A percentile compares a stretch with the other conserved stretches of the same genome.
These are phyloP conservation scores for Uncinocarpus reesii DNA, from an alignment of 2,329 filamentous ascomycete species.

Conservation along the genomic window DNA sequence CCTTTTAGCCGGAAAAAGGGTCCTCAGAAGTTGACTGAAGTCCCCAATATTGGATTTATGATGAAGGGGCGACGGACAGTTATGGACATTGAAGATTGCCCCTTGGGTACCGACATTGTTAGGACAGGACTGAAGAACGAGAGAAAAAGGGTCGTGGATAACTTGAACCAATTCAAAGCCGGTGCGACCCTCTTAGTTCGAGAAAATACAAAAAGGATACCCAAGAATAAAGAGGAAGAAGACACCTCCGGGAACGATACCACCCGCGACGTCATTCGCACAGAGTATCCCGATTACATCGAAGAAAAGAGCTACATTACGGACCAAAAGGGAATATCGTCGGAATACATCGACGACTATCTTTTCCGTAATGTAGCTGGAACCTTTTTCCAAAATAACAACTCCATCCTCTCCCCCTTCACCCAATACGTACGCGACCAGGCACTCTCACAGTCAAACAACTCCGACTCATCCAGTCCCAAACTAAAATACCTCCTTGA, in stretches of 20 bases:
- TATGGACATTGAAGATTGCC: slow-evolving; percentile 94
- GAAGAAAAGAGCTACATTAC: slow-evolving; percentile 86
- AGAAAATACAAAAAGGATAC: slow-evolving; percentile 61
- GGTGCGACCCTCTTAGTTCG: slow-evolving; percentile 84
- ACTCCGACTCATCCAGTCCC: slow-evolving; percentile 24
- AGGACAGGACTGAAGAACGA: slow-evolving; percentile 68
- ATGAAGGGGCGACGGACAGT: slow-evolving; percentile 68
- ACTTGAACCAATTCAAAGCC: slow-evolving; percentile 61
- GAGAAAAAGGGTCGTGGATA: slow-evolving; percentile 60
- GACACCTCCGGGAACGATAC: slow-evolving; percentile 22
- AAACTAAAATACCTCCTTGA: slow-evolving; percentile 81
- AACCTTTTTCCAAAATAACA: slow-evolving; percentile 99
- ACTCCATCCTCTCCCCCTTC: slow-evolving; percentile 82
- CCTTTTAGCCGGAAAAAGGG: slow-evolving; percentile 49
- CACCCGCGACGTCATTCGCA: slow-evolving; percentile 40
- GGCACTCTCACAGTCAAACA: slow-evolving; percentile 49
- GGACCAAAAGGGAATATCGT: slow-evolving; percentile 68
- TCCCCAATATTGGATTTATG: slow-evolving; percentile 84
- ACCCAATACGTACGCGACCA: slow-evolving; percentile 76
- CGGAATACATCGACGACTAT: slow-evolving; percentile 78
- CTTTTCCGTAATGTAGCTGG: slow-evolving; percentile 85
- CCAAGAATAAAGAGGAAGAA: slow-evolving; percentile 15
- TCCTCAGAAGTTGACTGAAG: slow-evolving; percentile 32
- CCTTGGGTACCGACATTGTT: slow-evolving; percentile 81
- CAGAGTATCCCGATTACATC: slow-evolving; percentile 50